Evolutionary conservation across 1,284 basidiomycete species (phyloP).

Genomic region (Cystobasidium pallidum): DNA sequence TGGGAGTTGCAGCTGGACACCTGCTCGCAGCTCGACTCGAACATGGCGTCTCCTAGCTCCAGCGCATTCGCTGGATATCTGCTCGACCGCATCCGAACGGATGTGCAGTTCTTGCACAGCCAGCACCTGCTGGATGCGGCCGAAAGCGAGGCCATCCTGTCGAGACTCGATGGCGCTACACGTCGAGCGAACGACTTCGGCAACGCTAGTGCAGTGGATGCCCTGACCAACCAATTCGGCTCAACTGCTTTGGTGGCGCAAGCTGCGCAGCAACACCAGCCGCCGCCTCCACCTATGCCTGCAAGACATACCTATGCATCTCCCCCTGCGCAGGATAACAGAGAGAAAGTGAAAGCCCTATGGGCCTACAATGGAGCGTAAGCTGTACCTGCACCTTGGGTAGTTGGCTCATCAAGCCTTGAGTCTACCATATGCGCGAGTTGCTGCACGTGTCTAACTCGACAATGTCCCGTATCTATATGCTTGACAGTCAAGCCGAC

Average conservation of each 20-base stretch:
- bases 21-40: not conserved
- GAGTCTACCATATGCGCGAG: not conserved
- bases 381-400: not conserved
- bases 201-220: constrained; percentile 2
- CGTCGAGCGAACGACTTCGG: not conserved
- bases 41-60: not conserved
- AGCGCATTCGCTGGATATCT: constrained; percentile 24
- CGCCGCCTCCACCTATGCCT: constrained; percentile 14
- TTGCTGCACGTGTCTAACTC: not conserved
- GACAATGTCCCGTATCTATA: not conserved
- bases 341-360: constrained; percentile 20
- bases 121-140: constrained; percentile 23
- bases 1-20: too few species aligned
- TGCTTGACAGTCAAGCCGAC: constrained; percentile 29
- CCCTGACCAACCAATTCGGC: constrained; percentile 25
- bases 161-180: constrained; percentile 28
- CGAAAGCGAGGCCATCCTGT: constrained; percentile 21
- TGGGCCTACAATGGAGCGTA: constrained; percentile 32
- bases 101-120: constrained; percentile 31
- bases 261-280: constrained; percentile 5
- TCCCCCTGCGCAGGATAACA: constrained; percentile 5
- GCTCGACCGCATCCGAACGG: constrained; percentile 19
- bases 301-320: constrained; percentile 27
- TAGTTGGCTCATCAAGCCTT: not conserved
- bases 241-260: constrained; percentile 9